These are phyloP conservation scores for Martensiomyces pterosporus DNA, from an alignment of 192 early-diverging fungal genomes.

Conservation along the genomic window DNA sequence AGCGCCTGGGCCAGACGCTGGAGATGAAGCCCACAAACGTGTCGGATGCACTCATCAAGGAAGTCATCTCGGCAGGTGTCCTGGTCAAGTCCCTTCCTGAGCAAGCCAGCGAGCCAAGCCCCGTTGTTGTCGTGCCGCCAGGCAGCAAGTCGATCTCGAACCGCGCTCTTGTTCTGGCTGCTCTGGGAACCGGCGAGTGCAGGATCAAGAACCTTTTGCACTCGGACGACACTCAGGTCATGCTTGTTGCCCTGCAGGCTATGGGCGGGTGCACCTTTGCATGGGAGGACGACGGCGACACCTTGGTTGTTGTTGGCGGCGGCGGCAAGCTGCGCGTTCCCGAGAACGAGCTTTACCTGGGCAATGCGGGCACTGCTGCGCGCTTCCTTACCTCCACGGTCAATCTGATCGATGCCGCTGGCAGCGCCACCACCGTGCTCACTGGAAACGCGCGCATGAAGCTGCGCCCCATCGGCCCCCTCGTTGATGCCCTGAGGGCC, in stretches of 20 bases:
- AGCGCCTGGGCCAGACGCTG: conserved; percentile 76
- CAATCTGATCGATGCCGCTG: conserved; percentile 60
- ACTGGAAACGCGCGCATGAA: conserved; percentile 99
- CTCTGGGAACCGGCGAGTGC: conserved; percentile 77
- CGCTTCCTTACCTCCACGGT: conserved; percentile 90
- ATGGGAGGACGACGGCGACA: conserved; percentile 93
- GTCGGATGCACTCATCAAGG: conserved; percentile 77
- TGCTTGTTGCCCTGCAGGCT: conserved; percentile 86
- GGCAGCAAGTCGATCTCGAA: conserved; percentile 98
- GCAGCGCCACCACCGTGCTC: conserved; percentile 54
- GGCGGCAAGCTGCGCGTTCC: conserved; percentile 72
- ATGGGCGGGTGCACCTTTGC: conserved; percentile 80
- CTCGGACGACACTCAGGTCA: conserved; percentile 98
- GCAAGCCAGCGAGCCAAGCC: neutral
- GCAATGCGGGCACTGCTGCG: conserved; percentile 96
- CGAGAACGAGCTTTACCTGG: conserved; percentile 78
- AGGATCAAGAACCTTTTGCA: conserved; percentile 83
- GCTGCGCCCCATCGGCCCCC: conserved; percentile 87
- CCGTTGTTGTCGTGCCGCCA: conserved; percentile 60
- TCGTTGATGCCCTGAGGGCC: conserved; percentile 75
- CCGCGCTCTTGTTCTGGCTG: conserved; percentile 87
- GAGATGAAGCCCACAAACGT: conserved; percentile 82
- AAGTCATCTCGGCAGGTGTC: conserved; percentile 73
- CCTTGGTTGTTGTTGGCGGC: conserved; percentile 78
- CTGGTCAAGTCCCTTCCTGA: conserved; percentile 59